Base-by-base conservation (phyloP, 1,284 basidiomycete species). In the Microbotryomycetes sp. region DNA sequence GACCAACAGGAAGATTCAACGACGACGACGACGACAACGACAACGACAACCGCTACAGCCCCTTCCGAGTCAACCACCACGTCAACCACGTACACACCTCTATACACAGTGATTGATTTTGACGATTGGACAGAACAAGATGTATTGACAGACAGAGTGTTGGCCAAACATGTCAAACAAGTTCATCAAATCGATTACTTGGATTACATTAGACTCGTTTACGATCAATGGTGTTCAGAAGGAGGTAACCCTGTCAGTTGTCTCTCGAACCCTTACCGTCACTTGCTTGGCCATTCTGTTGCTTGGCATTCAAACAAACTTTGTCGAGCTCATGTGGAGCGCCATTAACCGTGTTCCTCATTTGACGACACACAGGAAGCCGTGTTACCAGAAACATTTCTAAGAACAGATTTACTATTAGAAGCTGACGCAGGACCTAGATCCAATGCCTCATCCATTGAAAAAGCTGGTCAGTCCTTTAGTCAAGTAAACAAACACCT, bases 351-450 rank as follows among this genome's bases (percentile, higher is more conserved):
- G 16, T 32, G 26, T n/a, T 31, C 19, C n/a, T n/a, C n/a, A n/a
- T n/a, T n/a, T n/a, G n/a, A n/a, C n/a, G n/a, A 30, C 36, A 22
- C 26, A 19, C 54, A 77, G 76, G 70, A 58, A 14, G 73, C 71
- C 2, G 74, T 77, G 6, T 58, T 77, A 23, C 76, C 77, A 2
- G 77, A 78, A 49, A 72, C 74, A 7, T 77, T 77, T 53, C 66
- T 72, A 2, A 75, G 76, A 28, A 61, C 47, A 2, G 58, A 60
- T 55, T 60, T 73, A 23, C 54, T 70, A 23, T 60, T 67, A 32
- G 60, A 62, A n/a, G 22, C 56, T 5, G 26, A 51, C 14, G 30
- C 16, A 7, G 32, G n/a, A 50, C 60, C 25, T 47, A 58, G 25
- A 30, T 56, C 25, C 46, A 46, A 23, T 45, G n/a, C 54, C 29